Evolutionary conservation across 2,329 filamentous ascomycete species (phyloP), one percentile per base, ranked within the genome.

Genomic region (Ascochyta rabiei): DNA sequence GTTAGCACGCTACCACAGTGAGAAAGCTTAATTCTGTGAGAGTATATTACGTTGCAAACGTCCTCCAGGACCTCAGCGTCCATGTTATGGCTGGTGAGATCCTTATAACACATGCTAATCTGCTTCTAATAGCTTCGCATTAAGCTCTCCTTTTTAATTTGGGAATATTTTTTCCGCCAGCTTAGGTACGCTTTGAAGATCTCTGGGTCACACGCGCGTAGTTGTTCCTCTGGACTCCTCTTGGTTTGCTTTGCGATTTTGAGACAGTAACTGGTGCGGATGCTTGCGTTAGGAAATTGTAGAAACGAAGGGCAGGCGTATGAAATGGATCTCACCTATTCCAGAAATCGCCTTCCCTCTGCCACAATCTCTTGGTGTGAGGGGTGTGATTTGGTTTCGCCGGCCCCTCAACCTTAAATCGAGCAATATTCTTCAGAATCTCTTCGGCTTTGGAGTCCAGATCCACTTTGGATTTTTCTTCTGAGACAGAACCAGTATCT

Each of bases 391-490:
- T 62, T 35, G 56, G 62, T 34, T 57, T 64, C 26, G 56, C 56
- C 30, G 49, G 60, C 21, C 60, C 62, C 44, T 63, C 54, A 39
- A 46, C 46, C 44, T 41, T 53, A 12, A 61, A 53, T 24, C 50
- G 26, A 50, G 56, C 44, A 48, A 65, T 65, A 40, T 61, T 49
- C 35, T 46, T 49, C 42, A 65, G 41, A 47, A 61, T 63, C 38
- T 57, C 60, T 50, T 60, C 54, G 15, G 56, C 60, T 60, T 61
- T 56, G 48, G 58, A 57, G 45, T 63, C 60, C 38, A 56, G 23
- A 34, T 61, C 50, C 30, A 39, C 33, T 24, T 57, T 58, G 8
- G 28, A 30, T 13, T 30, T 13, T 13, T 30, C 9, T 30, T 30
- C 28, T 30, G 12, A 30, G 28, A 30, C 28, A 13, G 12, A 13